Base-by-base conservation (phyloP, 73 alveolate genomes). In the Stentor coeruleus region DNA sequence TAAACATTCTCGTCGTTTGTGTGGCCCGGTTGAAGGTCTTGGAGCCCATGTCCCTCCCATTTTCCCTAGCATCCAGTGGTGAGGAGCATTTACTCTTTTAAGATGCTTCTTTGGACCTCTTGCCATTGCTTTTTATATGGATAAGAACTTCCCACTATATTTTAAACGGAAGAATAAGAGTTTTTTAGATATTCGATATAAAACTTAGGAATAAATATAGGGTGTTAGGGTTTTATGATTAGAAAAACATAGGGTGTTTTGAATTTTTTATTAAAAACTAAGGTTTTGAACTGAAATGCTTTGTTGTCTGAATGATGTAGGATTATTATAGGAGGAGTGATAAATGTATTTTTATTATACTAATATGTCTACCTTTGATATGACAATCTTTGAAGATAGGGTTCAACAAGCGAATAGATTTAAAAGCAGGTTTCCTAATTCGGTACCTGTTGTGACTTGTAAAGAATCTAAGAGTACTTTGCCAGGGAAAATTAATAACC, bases 41-140 rank as follows among this genome's bases (percentile, higher is more conserved):
- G 97, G 91, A 38, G 99, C 98, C 94, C 93, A 90, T 30, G 77
- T 85, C 84, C 97, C 96, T 41, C 95, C 92, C 86, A 96, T 91
- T 93, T 97, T 97, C 88, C 88, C 88, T 74, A 97, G 97, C 99
- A 97, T 95, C 99, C 99, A 97, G 90, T 96, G 97, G 77, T 90
- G 85, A 42, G 99, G 99, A 86, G 99, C 99, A 82, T 91, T 89
- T 88, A 97, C 89, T 93, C 99, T 93, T 95, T 97, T 97, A 93
- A 95, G 82, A 92, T 97, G 99, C 93, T 97, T 96, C 95, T 93
- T 94, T 79, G 97, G 97, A 39, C 99, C 99, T 86, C 99, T 91
- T 84, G 98, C 99, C 99, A 87, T 87, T 38, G 80, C 11, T 37
- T 49, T n/a, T n/a, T n/a, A n/a, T n/a, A n/a, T n/a, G n/a, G n/a